Conservation (phyloP, 495 filamentous ascomycete species). For the Clavariopsis aquatica region DNA sequence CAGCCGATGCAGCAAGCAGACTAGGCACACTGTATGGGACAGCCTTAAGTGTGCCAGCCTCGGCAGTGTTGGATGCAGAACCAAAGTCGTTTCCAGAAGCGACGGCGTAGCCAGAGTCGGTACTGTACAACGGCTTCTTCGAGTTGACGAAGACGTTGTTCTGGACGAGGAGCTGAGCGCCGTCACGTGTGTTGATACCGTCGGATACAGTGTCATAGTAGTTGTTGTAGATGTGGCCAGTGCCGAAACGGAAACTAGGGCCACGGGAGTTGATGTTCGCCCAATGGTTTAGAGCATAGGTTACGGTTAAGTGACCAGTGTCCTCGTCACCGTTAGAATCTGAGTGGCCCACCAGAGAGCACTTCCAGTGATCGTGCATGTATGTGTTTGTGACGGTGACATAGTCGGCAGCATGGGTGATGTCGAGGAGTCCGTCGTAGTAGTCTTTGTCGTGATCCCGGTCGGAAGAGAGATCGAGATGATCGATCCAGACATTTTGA, state of each 20-base stretch:
- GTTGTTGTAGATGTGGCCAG: constrained; percentile 57
- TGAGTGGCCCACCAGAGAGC: constrained; percentile 62
- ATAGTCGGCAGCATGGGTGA: constrained; percentile 57
- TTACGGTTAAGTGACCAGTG: constrained; percentile 59
- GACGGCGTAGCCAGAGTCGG: constrained; percentile 58
- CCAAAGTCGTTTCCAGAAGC: constrained; percentile 60
- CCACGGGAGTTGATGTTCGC: constrained; percentile 61
- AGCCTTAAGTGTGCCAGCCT: constrained; percentile 50
- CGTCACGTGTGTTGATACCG: constrained; percentile 66
- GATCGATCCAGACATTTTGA: constrained; percentile 71
- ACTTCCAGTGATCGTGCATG: constrained; percentile 67
- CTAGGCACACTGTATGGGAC: constrained; percentile 55
- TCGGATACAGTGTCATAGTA: constrained; percentile 51
- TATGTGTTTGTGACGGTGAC: constrained; percentile 57
- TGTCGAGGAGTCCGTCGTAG: constrained; percentile 67
- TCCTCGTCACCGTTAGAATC: constrained; percentile 54
- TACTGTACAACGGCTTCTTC: constrained; percentile 55
- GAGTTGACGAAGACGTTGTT: constrained; percentile 57
- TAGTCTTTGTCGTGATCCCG: constrained; percentile 53
- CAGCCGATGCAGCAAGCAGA: constrained; percentile 49
- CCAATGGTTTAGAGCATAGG: constrained; percentile 66
- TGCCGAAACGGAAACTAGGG: constrained; percentile 65
- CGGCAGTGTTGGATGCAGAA: constrained; percentile 50
- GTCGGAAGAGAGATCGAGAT: constrained; percentile 63
- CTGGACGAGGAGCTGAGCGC: constrained; percentile 65